These are phyloP conservation scores for Phytophthora cactorum DNA, from an alignment of 352 stramenopile genomes.

Conservation along the genomic window DNA sequence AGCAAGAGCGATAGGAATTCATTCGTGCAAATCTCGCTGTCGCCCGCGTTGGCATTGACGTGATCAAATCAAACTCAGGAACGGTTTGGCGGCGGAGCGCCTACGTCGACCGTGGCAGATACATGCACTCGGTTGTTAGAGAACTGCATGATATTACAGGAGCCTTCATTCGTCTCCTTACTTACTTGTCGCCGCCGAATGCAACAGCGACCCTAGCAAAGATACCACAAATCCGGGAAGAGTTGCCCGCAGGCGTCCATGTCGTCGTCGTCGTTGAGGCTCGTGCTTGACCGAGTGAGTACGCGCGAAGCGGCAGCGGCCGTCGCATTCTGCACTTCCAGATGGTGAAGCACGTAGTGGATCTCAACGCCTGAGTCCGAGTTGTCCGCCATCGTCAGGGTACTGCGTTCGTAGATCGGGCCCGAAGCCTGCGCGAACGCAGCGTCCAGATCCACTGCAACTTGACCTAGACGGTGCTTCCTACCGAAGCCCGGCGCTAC, in stretches of 20 bases:
- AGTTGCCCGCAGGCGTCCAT: constrained; percentile 53
- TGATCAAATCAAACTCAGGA: not conserved
- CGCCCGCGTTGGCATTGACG: not conserved
- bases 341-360: constrained; percentile 51
- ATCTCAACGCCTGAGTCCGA: constrained; percentile 35
- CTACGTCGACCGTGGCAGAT: not conserved
- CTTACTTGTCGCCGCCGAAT: constrained; percentile 16
- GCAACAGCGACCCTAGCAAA: constrained; percentile 32
- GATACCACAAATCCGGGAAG: constrained; percentile 59
- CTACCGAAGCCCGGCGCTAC: constrained; percentile 26
- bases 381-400: constrained; percentile 18
- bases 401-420: constrained; percentile 34
- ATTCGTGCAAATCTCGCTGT: constrained; percentile 31
- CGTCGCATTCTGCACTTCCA: constrained; percentile 39
- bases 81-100: not conserved
- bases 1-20: constrained; percentile 2
- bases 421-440: constrained; percentile 30
- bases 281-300: constrained; percentile 38
- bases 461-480: constrained; percentile 37
- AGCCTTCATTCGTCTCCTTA: constrained; percentile 18
- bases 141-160: constrained; percentile 33
- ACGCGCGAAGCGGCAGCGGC: constrained; percentile 32
- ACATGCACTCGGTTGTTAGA: constrained; percentile 3
- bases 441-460: constrained; percentile 44
- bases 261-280: constrained; percentile 55